Base-by-base conservation (phyloP, 345 rosid genomes). In the Streptanthus diversifolius region DNA sequence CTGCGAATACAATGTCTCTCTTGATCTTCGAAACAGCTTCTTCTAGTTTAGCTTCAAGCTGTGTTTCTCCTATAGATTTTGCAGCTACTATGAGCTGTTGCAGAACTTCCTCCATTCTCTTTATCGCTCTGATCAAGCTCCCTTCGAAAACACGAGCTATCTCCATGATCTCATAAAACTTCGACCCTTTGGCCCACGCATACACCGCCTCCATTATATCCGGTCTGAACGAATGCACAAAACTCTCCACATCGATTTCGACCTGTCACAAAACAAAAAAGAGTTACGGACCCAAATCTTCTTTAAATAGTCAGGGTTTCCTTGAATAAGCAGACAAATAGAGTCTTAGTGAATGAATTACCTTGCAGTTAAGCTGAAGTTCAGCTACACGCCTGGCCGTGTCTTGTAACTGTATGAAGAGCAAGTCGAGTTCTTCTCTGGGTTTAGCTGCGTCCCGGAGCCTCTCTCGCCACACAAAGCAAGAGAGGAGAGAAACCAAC, bases 111-210 rank as follows among this genome's bases (percentile, higher is more conserved):
- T 92, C 99, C 78, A 88, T 70, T 72, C 99, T 90, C 87, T 98
- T 86, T 27, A 92, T 92, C 17, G 99, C 98, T 80, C 98, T 86
- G 79, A 95, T 90, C 86, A 95, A 82, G 83, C 98, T 92, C 65
- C 99, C 99, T 76, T 95, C 99, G n/a, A 92, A 95, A 15, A 92
- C 96, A 35, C 73, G 92, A 10, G 98, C 90, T 9, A 88, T 87
- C 79, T 95, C 95, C 98, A 92, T 92, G 55, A 95, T 88, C 79
- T 92, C 97, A 8, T 87, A 92, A 73, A 95, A 92, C 75, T 90
- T 95, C 2, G 98, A 95, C 49, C 99, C 98, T 74, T 80, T 90
- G 9, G 99, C 98, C 99, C 99, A 90, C n/a, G 98, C 90, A 57
- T 92, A 88, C 54, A 86, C 92, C n/a, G 92, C 96, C 79, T 95